These are phyloP conservation scores for Musa balbisiana DNA, from an alignment of 202 grass and related monocot genomes.

Conservation along the genomic window DNA sequence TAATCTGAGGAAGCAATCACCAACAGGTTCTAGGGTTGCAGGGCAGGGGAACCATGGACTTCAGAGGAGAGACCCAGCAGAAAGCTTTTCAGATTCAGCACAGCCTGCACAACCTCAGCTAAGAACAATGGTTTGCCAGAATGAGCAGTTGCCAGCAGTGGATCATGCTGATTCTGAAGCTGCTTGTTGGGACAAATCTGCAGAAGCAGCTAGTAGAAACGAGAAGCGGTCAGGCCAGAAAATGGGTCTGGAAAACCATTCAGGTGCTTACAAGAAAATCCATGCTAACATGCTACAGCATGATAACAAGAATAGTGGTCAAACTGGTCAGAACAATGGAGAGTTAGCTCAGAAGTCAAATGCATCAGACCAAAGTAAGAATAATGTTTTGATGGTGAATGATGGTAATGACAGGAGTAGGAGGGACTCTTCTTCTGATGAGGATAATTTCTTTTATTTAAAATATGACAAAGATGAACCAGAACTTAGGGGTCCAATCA, in stretches of 20 bases:
- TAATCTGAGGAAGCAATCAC: constrained; percentile 40
- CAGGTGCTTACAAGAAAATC: constrained; percentile 38
- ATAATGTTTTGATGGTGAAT: constrained; percentile 36
- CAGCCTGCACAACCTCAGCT: constrained; percentile 37
- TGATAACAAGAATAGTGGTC: constrained; percentile 24
- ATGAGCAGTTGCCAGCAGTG: constrained; percentile 42
- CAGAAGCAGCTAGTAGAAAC: constrained; percentile 38
- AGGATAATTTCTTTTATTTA: constrained; percentile 69
- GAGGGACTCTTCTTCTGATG: constrained; percentile 40
- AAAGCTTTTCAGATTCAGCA: constrained; percentile 36
- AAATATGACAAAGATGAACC: constrained; percentile 84
- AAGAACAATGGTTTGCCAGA: constrained; percentile 40
- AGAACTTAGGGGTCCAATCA: constrained; percentile 81
- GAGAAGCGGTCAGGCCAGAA: constrained; percentile 27
- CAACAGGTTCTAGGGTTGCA: constrained; percentile 29
- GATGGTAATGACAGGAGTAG: constrained; percentile 13
- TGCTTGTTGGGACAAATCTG: constrained; percentile 26
- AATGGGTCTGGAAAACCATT: constrained; percentile 35
- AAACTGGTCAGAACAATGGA: constrained; percentile 28
- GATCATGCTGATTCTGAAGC: constrained; percentile 41
- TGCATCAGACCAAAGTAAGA: constrained; percentile 47
- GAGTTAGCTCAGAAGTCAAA: constrained; percentile 10
- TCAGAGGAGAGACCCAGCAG: constrained; percentile 28
- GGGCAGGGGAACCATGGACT: constrained; percentile 44
- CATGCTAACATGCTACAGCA: constrained; percentile 31